Percentiles rank a stretch among this genome's conserved stretches.
Evolutionary conservation across 179 eudicot species (phyloP).

Genomic region (Camellia oleifera): DNA sequence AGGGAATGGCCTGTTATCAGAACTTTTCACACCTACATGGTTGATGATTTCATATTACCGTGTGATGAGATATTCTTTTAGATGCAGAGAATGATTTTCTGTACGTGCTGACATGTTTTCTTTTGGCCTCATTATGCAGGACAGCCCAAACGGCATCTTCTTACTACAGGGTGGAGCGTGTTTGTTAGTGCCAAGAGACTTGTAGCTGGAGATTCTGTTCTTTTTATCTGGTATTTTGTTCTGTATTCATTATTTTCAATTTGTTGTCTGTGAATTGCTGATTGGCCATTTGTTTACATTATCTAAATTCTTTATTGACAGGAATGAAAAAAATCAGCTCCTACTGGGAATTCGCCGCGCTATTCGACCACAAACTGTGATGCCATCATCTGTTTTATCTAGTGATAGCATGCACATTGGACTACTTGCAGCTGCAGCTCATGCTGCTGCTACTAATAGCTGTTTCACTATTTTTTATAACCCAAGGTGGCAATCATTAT

Average conservation of each 20-base stretch:
- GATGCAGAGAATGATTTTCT: background rate
- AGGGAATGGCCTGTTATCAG: background rate
- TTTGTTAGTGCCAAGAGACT: slow-evolving; percentile 99
- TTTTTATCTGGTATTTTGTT: slow-evolving; percentile 76
- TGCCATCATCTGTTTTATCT: slow-evolving; percentile 99
- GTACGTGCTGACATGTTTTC: slow-evolving; percentile 9
- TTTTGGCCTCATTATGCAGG: slow-evolving; percentile 50
- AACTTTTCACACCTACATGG: background rate
- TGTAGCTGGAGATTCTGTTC: slow-evolving; percentile 98
- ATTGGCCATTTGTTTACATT: background rate
- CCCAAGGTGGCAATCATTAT: slow-evolving; percentile 61
- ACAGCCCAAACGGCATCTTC: slow-evolving; percentile 98
- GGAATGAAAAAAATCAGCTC: slow-evolving; percentile 99
- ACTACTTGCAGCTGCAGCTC: slow-evolving; percentile 98
- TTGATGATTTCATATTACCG: background rate
- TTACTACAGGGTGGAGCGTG: slow-evolving; percentile 99
- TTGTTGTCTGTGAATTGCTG: background rate
- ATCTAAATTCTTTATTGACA: slow-evolving; percentile 14
- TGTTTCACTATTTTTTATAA: slow-evolving; percentile 91
- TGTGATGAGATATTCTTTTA: background rate
- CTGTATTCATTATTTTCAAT: slow-evolving; percentile 1
- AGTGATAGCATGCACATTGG: slow-evolving; percentile 99
- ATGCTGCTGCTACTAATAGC: slow-evolving; percentile 98
- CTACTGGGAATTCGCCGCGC: slow-evolving; percentile 98
- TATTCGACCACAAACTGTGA: slow-evolving; percentile 94